A percentile compares a stretch with the other conserved stretches of the same genome.
Evolutionary conservation across 2,329 filamentous ascomycete genomes (phyloP).

Genomic region (Eurotiales sp.): DNA sequence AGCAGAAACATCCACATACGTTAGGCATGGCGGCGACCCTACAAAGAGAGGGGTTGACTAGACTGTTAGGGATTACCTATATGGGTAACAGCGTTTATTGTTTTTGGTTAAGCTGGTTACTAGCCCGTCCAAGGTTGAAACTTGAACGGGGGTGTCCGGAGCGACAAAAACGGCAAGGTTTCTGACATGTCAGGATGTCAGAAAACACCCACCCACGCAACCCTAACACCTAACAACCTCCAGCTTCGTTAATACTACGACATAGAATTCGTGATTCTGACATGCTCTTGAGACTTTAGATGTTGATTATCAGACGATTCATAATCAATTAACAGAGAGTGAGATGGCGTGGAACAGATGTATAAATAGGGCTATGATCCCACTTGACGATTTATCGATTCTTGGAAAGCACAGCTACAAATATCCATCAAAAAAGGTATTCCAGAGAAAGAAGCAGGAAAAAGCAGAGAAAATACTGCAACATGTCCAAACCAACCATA

Average conservation of each 20-base stretch:
- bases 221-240: too few relatives aligned
- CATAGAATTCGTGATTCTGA: neutral
- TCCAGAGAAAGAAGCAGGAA: neutral
- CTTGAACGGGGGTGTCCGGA: neutral
- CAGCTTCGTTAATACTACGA: neutral
- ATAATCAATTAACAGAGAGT: neutral
- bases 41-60: too few relatives aligned
- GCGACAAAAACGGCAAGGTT: conserved; percentile 5
- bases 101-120: too few relatives aligned
- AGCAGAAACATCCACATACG: too few relatives aligned
- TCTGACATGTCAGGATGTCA: conserved; percentile 11
- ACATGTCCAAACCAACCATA: conserved; percentile 13
- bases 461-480: too few relatives aligned
- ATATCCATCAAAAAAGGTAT: too few relatives aligned
- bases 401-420: too few relatives aligned
- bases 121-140: too few relatives aligned
- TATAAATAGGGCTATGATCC: neutral
- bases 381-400: neutral
- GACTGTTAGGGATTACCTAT: too few relatives aligned
- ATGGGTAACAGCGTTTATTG: too few relatives aligned
- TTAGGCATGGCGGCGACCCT: too few relatives aligned
- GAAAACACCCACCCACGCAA: neutral
- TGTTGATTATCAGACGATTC: neutral
- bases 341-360: neutral
- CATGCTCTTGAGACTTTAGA: neutral